Percentiles rank a stretch among this genome's conserved stretches.
These are phyloP conservation scores for Mycena sanguinolenta DNA, from an alignment of 768 basidiomycete species.

Conservation along the genomic window DNA sequence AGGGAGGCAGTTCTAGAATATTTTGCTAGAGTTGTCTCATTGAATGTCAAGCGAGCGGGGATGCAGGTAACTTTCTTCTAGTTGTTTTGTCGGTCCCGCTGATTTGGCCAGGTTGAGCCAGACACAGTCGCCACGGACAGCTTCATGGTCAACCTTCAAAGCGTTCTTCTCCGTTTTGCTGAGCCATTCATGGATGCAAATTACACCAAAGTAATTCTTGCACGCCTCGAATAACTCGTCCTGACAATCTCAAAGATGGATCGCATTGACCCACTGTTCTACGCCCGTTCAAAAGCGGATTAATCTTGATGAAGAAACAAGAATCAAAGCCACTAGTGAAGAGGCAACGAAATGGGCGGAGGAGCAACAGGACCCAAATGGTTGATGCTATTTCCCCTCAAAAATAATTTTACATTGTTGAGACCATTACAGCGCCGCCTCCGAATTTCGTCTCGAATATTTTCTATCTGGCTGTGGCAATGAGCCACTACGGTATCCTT, in stretches of 20 bases:
- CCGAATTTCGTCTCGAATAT: slow-evolving; percentile 97
- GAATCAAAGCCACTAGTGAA: slow-evolving; percentile 92
- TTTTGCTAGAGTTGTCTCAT: slow-evolving; percentile 77
- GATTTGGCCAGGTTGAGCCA: slow-evolving; percentile 74
- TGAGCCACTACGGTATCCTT: slow-evolving; percentile 90
- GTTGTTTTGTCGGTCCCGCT: background rate
- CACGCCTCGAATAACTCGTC: slow-evolving; percentile 5
- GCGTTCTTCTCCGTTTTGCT: slow-evolving; percentile 85
- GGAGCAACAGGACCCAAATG: slow-evolving; percentile 58
- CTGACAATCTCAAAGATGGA: slow-evolving; percentile 72
- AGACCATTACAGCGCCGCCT: slow-evolving; percentile 63
- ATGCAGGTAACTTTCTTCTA: slow-evolving; percentile 71
- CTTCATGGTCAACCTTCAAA: slow-evolving; percentile 92
- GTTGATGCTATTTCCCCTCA: slow-evolving; percentile 46
- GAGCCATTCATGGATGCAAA: slow-evolving; percentile 96
- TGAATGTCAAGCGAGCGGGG: slow-evolving; percentile 91
- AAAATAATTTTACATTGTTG: slow-evolving; percentile 3
- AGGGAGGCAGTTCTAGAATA: slow-evolving; percentile 88
- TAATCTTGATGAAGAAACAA: slow-evolving; percentile 88
- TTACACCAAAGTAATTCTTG: slow-evolving; percentile 79
- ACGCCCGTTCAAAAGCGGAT: slow-evolving; percentile 77
- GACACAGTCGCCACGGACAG: slow-evolving; percentile 90
- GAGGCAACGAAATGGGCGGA: slow-evolving; percentile 84
- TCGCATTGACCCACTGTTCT: slow-evolving; percentile 89
- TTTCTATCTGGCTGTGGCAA: slow-evolving; percentile 90